Evolutionary conservation across 2,329 filamentous ascomycete species (phyloP).

Genomic region (Balansia obtecta): DNA sequence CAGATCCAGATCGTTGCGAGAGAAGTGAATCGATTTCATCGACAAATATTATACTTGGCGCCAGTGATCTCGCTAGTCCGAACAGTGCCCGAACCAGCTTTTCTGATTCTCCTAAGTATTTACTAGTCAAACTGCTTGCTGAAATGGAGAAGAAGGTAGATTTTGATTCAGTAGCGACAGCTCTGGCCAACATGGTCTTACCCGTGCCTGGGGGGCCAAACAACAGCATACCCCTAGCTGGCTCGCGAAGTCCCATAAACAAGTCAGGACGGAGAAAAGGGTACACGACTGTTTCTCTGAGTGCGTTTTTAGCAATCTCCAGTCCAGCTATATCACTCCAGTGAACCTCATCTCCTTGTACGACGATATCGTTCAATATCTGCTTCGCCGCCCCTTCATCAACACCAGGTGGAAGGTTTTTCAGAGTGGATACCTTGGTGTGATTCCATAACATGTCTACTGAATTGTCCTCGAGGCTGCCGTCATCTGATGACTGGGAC

Average conservation of each 20-base stretch:
- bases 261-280: slow-evolving; percentile 90
- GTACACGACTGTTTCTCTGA: slow-evolving; percentile 95
- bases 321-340: slow-evolving; percentile 91
- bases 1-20: slow-evolving; percentile 67
- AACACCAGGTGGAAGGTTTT: slow-evolving; percentile 67
- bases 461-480: slow-evolving; percentile 25
- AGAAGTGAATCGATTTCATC: slow-evolving; percentile 95
- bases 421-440: slow-evolving; percentile 53
- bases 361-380: slow-evolving; percentile 90
- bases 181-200: slow-evolving; percentile 90
- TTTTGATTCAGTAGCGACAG: slow-evolving; percentile 85
- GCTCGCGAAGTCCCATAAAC: slow-evolving; percentile 90
- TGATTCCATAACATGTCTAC: slow-evolving; percentile 43
- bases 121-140: slow-evolving; percentile 85
- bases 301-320: slow-evolving; percentile 76
- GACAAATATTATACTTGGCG: slow-evolving; percentile 94
- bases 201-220: slow-evolving; percentile 97
- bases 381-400: slow-evolving; percentile 76
- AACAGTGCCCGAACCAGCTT: slow-evolving; percentile 93
- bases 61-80: slow-evolving; percentile 72
- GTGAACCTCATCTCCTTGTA: slow-evolving; percentile 86
- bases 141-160: slow-evolving; percentile 97
- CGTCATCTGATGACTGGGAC: slow-evolving; percentile 33
- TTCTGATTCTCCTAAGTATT: slow-evolving; percentile 92
- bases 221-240: slow-evolving; percentile 85